Evolutionary conservation across 176 grass and related monocot species (phyloP), one percentile per base, ranked within the genome.

Genomic region (Oryza glumipatula): DNA sequence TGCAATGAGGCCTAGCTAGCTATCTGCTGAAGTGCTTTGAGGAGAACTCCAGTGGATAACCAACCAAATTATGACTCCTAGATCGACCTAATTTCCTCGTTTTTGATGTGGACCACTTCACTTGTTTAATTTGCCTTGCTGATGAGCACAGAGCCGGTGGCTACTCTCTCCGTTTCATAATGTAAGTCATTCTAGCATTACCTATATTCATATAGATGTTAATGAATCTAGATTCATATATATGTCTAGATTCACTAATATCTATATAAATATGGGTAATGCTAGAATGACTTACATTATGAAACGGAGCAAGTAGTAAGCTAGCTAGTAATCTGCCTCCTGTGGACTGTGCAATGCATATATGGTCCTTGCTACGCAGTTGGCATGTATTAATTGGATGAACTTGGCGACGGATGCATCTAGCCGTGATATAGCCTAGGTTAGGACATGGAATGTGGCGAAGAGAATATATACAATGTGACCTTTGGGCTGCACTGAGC

Each of bases 391-490:
- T 30, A 30, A 2, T 30, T 30, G 32, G 23, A 78, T 82, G 86
- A 67, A 82, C 70, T 52, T 9, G n/a, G 72, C 72, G 74, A 76
- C 30, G 30, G 30, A 30, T 92, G 90, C 52, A 92, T 78, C 87
- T 95, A 65, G 81, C 70, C 90, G 77, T 72, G 78, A 90, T 90
- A 56, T 73, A 80, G 87, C 35, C 87, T 67, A 91, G 83, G 81
- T 92, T 91, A 76, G 83, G 22, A 67, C 54, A 30, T 67, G 36
- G 56, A 43, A 72, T 33, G 77, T 33, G 58, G 51, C 17, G 4
- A 54, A 66, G 77, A 41, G 83, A 86, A 86, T 90, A 83, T 22
- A 45, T 3, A 30, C 30, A 30, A 11, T 54, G 73, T 82, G 88
- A 10, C 46, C 66, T 72, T 77, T 24, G 71, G 46, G 61, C 43